These are phyloP conservation scores for Nakazawaea wickerhamii DNA, from an alignment of 805 yeast genomes.

Conservation along the genomic window DNA sequence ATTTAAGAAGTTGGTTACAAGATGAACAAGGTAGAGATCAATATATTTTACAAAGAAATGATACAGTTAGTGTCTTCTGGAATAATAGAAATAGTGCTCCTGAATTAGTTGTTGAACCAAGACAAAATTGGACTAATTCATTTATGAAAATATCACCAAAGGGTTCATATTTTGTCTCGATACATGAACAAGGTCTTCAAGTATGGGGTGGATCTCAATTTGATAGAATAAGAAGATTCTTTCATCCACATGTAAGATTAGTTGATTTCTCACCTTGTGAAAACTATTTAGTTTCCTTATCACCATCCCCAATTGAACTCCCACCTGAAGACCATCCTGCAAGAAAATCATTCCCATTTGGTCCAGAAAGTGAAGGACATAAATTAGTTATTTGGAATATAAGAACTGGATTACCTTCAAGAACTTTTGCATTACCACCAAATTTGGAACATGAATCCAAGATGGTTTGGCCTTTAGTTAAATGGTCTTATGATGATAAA, in stretches of 20 bases:
- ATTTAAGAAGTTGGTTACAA: constrained; percentile 85
- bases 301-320: constrained; percentile 73
- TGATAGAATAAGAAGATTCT: constrained; percentile 66
- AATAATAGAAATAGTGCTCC: constrained; percentile 65
- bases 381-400: constrained; percentile 92
- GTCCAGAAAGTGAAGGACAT: constrained; percentile 86
- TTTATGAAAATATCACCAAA: constrained; percentile 88
- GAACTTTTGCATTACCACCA: constrained; percentile 89
- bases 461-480: constrained; percentile 92
- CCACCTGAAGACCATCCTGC: constrained; percentile 65
- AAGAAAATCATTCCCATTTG: constrained; percentile 71
- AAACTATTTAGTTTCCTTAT: constrained; percentile 82
- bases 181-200: constrained; percentile 92
- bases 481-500: constrained; percentile 91
- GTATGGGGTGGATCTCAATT: constrained; percentile 92
- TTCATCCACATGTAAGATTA: constrained; percentile 85
- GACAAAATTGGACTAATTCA: constrained; percentile 82
- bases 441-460: constrained; percentile 58
- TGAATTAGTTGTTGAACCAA: constrained; percentile 71
- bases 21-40: constrained; percentile 91
- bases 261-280: constrained; percentile 92
- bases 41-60: constrained; percentile 71
- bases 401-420: constrained; percentile 71
- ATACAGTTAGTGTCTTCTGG: constrained; percentile 84
- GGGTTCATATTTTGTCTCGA: constrained; percentile 82